phyloP scores from a whole-genome alignment of 75 land plant genomes.

The Chamaecyparis obtusa region DNA sequence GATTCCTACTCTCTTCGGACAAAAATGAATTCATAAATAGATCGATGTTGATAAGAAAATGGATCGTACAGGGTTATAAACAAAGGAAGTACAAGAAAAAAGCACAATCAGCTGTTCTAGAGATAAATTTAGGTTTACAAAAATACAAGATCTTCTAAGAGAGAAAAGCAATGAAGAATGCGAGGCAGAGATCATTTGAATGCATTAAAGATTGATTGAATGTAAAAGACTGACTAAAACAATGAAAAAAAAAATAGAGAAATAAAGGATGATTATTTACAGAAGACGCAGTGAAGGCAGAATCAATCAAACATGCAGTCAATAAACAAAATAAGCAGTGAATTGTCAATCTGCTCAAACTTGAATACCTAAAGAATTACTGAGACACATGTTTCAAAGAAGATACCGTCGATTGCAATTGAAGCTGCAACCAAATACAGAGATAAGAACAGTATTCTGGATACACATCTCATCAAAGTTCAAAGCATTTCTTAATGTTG shows the following conservation, averaged over 20 bases:
- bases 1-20: too few species aligned
- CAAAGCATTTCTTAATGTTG: neutral
- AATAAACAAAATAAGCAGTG: neutral
- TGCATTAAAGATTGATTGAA: neutral
- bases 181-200: too few species aligned
- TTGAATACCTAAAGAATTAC: neutral
- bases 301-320: neutral
- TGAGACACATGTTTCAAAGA: neutral
- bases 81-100: neutral
- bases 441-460: neutral
- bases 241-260: too few species aligned
- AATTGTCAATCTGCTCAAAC: neutral
- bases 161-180: too few species aligned
- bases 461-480: neutral
- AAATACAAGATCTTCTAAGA: too few species aligned
- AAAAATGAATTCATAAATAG: neutral
- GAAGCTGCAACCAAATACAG: neutral
- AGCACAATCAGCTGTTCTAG: too few species aligned
- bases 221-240: neutral
- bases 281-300: neutral
- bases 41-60: neutral
- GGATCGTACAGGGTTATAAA: neutral
- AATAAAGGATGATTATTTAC: neutral
- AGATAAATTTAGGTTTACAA: too few species aligned
- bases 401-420: neutral